Base-by-base conservation (phyloP, 2,329 filamentous ascomycete species). In the Neonectria magnoliae region DNA sequence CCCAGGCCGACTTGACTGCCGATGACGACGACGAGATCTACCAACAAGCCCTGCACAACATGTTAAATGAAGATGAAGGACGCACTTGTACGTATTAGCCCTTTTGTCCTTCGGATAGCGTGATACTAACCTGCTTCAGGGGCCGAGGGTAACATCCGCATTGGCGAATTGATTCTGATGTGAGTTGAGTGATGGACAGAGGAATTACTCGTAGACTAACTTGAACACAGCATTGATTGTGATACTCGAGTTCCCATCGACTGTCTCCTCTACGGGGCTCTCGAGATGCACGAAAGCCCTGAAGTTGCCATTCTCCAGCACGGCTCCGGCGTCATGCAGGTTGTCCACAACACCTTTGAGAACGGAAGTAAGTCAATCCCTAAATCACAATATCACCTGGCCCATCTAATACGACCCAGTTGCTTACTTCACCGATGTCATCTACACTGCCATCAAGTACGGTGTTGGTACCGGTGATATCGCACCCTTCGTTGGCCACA, bases 401-500 rank as follows among this genome's bases (percentile, higher is more conserved):
- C 6, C 18, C 13, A 8, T 22, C 20, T 47, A 22, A 47, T 13
- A 25, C 11, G 0, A 7, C 11, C 5, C 20, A 47, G 44, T 93
- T 72, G 92, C 91, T 1, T 94, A 91, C 81, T 93, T 94, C 80
- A 94, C 91, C 45, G 90, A 93, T 73, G 84, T 94, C 56, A 88
- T 94, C 71, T 94, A 93, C 80, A 90, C 87, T 0, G 87, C 90
- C 36, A 93, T 93, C 72, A 84, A 86, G 27, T 93, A 90, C 73
- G 87, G 88, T 20, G 90, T 93, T 29, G 87, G 88, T 7, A 90
- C 87, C 55, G 91, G 91, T 5, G 91, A 94, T 57, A 87, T 91
- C 7, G 89, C 91, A 0, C 91, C 90, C 0, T 93, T 93, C 70
- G 91, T 93, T 66, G 91, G 91, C 1, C 91, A 93, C 81, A 93